Conservation (phyloP, 805 yeast species). For the Wickerhamiella kazuoi region DNA sequence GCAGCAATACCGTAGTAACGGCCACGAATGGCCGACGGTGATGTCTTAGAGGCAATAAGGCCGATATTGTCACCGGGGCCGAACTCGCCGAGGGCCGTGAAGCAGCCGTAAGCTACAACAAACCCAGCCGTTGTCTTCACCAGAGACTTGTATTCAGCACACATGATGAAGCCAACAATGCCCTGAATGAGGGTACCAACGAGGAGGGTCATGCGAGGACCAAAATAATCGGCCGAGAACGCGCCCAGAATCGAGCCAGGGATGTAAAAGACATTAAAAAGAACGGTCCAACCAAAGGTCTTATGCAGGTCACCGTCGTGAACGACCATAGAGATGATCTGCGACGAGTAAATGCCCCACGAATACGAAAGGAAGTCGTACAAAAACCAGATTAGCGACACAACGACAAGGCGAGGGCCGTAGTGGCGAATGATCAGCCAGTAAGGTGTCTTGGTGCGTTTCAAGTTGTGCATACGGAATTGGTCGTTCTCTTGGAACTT, state of each 20-base stretch:
- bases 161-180: constrained; percentile 66
- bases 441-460: constrained; percentile 46
- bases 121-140: constrained; percentile 53
- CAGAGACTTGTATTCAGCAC: constrained; percentile 44
- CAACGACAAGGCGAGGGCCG: constrained; percentile 59
- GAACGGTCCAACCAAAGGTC: constrained; percentile 84
- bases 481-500: constrained; percentile 57
- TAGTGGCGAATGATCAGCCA: constrained; percentile 56
- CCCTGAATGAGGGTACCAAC: constrained; percentile 60
- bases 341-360: constrained; percentile 67
- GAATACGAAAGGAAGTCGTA: constrained; percentile 82
- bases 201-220: constrained; percentile 69
- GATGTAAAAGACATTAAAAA: constrained; percentile 68
- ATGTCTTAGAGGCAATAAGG: constrained; percentile 66
- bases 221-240: constrained; percentile 63
- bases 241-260: constrained; percentile 89
- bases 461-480: constrained; percentile 54
- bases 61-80: constrained; percentile 93
- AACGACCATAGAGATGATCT: constrained; percentile 44
- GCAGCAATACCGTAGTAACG: constrained; percentile 84
- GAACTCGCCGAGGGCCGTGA: constrained; percentile 74
- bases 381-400: constrained; percentile 73
- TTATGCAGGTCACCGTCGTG: constrained; percentile 45
- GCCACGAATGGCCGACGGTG: constrained; percentile 78
- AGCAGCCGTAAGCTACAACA: constrained; percentile 76